phyloP scores from a whole-genome alignment of 1,139 yeast genomes.

The Kodamaea plutei region DNA sequence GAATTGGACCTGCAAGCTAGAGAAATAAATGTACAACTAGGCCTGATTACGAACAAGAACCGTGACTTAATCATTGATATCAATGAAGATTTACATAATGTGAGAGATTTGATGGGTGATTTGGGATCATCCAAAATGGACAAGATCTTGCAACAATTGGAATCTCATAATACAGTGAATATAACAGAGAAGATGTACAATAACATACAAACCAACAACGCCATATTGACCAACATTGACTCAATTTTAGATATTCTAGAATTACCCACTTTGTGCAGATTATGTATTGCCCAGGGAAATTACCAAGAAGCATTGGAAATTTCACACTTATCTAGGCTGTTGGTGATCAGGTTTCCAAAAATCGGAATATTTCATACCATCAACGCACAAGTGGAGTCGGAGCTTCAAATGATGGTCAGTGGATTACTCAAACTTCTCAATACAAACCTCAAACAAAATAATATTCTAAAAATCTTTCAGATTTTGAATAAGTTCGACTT shows the following conservation, averaged over 20 bases:
- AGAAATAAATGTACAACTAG: constrained; percentile 27
- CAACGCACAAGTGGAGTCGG: constrained; percentile 50
- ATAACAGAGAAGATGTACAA: constrained; percentile 21
- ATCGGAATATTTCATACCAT: constrained; percentile 54
- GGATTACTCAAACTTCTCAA: constrained; percentile 66
- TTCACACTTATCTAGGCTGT: constrained; percentile 63
- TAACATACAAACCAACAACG: constrained; percentile 24
- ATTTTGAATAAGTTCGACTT: constrained; percentile 63
- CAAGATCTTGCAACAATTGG: constrained; percentile 14
- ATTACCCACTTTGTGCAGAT: constrained; percentile 72
- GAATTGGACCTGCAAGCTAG: constrained; percentile 38
- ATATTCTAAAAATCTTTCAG: constrained; percentile 72
- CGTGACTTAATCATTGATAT: constrained; percentile 40
- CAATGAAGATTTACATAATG: constrained; percentile 27
- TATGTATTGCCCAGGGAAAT: constrained; percentile 84
- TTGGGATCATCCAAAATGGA: constrained; percentile 23
- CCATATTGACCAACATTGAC: constrained; percentile 60
- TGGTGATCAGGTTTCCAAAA: constrained; percentile 65
- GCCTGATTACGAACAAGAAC: constrained; percentile 32
- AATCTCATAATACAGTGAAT: constrained; percentile 10
- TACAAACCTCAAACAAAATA: constrained; percentile 74
- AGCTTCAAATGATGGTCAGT: constrained; percentile 59
- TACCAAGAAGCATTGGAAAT: constrained; percentile 87
- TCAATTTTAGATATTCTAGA: constrained; percentile 75
- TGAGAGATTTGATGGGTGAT: constrained; percentile 19